Base-by-base conservation (phyloP, 75 land plant species). In the Picea glauca region DNA sequence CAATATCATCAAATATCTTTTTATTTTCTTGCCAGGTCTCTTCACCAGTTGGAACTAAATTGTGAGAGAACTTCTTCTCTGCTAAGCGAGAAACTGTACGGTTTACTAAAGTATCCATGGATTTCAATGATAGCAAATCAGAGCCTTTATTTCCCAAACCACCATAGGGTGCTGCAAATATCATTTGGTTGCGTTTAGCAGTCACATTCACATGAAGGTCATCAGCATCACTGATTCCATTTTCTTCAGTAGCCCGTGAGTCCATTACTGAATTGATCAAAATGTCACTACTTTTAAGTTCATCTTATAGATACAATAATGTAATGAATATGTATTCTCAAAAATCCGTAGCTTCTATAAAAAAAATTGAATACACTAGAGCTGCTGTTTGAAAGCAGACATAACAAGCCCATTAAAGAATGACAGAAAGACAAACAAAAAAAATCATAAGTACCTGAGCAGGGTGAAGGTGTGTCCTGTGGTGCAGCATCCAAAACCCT, bases 191-290 rank as follows among this genome's bases (percentile, higher is more conserved):
- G 17, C 50, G 11, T 56, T 20, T 43, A 43, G 54, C 35, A 70
- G 3, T 33, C 30, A 46, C 62, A 80, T 80, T 79, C 40, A 62
- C 30, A 66, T 80, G 26, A 30, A 78, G 74, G n/a, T 82, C 84
- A 56, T 81, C 84, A 26, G 68, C 81, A 76, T 82, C 84, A 54
- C 84, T 82, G 77, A 65, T 81, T 26, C 83, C 84, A 31, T 67
- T 59, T 57, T 82, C 84, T 31, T 82, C 77, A 43, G 38, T 72
- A 8, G 38, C 76, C 33, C 77, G 64, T 17, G 73, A 33, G 58
- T 82, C 84, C 83, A 82, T 81, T 64, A 81, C 84, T 82, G 77
- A 65, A 76, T 56, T 30, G 31, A 76, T 31, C 56, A 15, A 32
- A 76, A 43, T 40, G 74, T 11, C 56, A 50, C 56, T 50, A 50